Percentiles rank a stretch among this genome's conserved stretches.
Evolutionary conservation across 352 stramenopile genomes (phyloP).

Genomic region (Peronospora farinosa): DNA sequence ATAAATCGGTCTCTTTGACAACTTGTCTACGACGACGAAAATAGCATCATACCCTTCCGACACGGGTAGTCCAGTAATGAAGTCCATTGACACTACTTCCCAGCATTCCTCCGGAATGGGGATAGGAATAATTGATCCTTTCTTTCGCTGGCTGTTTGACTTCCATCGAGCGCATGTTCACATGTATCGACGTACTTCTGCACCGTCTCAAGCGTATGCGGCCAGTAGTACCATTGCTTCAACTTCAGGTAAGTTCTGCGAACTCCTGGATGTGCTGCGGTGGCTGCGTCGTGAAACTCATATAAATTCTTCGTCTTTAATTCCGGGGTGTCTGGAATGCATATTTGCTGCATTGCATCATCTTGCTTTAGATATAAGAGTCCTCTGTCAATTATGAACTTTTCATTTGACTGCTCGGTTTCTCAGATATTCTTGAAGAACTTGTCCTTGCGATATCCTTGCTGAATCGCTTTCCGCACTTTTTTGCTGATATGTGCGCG

Average conservation of each 20-base stretch:
- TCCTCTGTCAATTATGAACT: not conserved
- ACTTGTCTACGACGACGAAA: slow-evolving; percentile 17
- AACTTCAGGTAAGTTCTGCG: slow-evolving; percentile 11
- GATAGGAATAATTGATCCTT: slow-evolving; percentile 1
- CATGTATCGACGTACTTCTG: not conserved
- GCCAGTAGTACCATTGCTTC: slow-evolving; percentile 13
- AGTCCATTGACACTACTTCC: slow-evolving; percentile 13
- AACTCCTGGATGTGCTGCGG: slow-evolving; percentile 11
- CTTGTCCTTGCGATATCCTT: not conserved
- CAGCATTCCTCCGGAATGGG: not conserved
- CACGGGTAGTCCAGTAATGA: slow-evolving; percentile 12
- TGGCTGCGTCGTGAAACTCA: slow-evolving; percentile 17
- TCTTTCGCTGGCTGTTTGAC: not conserved
- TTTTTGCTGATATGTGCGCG: not conserved
- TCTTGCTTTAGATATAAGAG: not conserved
- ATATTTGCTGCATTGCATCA: not conserved
- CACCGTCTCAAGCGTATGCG: not conserved
- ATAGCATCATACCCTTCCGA: slow-evolving; percentile 11
- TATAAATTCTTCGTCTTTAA: slow-evolving; percentile 3
- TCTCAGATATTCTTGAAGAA: not conserved
- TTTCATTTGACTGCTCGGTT: not conserved
- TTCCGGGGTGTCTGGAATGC: not conserved
- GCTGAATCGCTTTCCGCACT: not conserved
- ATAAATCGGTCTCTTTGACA: slow-evolving; percentile 22
- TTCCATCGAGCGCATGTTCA: not conserved